phyloP scores from a whole-genome alignment of 106 monocot genomes.

The Dendrobium huoshanense region DNA sequence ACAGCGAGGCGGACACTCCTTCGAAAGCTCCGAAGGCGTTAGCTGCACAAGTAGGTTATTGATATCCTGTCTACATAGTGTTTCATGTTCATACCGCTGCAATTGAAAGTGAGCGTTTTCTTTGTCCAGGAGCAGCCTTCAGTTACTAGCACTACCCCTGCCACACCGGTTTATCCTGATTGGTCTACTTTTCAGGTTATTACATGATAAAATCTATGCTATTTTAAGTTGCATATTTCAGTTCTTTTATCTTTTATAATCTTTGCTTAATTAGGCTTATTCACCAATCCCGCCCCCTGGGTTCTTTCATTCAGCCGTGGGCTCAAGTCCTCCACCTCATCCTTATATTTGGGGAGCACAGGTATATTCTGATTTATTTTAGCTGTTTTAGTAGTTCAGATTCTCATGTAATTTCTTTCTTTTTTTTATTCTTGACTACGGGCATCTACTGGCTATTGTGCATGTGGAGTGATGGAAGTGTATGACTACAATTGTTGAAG shows the following conservation, averaged over 20 bases:
- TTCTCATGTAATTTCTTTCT: background rate
- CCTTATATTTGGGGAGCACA: conserved; percentile 98
- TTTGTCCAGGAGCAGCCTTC: conserved; percentile 42
- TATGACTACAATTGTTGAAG: background rate
- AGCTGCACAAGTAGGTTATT: conserved; percentile 20
- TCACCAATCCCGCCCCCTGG: conserved; percentile 76
- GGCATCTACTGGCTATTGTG: background rate
- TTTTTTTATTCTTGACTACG: background rate
- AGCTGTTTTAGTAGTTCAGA: background rate
- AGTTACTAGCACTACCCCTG: conserved; percentile 16
- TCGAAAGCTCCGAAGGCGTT: conserved; percentile 43
- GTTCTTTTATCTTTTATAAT: conserved; percentile 9
- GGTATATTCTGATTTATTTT: conserved; percentile 31
- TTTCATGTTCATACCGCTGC: background rate
- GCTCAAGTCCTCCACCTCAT: conserved; percentile 75
- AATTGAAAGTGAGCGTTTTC: background rate
- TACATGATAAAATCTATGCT: background rate
- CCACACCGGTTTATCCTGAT: conserved; percentile 39
- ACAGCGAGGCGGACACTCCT: conserved; percentile 30
- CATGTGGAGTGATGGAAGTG: background rate
- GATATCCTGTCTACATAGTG: background rate
- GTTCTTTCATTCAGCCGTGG: conserved; percentile 78
- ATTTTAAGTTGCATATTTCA: background rate
- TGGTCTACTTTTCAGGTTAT: conserved; percentile 56
- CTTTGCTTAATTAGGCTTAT: conserved; percentile 61